These are phyloP conservation scores for Xanthoparmelia taractica DNA, from an alignment of 495 filamentous ascomycete genomes.

Conservation along the genomic window DNA sequence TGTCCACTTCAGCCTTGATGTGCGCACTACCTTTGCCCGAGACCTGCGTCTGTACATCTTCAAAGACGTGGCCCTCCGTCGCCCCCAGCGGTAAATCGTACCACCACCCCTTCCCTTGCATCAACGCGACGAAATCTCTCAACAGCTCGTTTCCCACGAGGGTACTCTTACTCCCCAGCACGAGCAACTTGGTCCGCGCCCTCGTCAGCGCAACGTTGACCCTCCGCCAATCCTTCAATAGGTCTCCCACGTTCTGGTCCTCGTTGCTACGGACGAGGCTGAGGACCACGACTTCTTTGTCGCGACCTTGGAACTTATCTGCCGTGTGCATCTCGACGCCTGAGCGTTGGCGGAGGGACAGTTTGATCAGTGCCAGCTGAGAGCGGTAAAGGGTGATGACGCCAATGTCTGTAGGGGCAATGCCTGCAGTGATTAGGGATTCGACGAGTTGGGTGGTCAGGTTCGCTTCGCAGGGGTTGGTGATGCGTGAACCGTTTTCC, in stretches of 20 bases:
- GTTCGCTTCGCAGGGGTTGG: slow-evolving; percentile 71
- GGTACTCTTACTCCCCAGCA: slow-evolving; percentile 73
- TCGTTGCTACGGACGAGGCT: slow-evolving; percentile 82
- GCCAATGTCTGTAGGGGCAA: slow-evolving; percentile 73
- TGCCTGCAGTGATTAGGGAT: slow-evolving; percentile 62
- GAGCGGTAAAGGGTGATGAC: slow-evolving; percentile 97
- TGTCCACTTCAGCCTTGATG: slow-evolving; percentile 7
- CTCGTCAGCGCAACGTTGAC: slow-evolving; percentile 95
- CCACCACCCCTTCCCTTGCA: slow-evolving; percentile 66
- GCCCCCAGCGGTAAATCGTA: slow-evolving; percentile 59
- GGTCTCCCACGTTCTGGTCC: slow-evolving; percentile 68
- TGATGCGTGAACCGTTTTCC: slow-evolving; percentile 67
- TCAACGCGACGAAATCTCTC: slow-evolving; percentile 61
- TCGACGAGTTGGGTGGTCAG: slow-evolving; percentile 73
- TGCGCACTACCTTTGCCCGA: slow-evolving; percentile 17
- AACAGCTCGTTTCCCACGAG: slow-evolving; percentile 72
- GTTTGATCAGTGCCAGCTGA: slow-evolving; percentile 62
- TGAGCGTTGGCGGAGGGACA: slow-evolving; percentile 44
- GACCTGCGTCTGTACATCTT: slow-evolving; percentile 40
- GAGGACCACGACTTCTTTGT: slow-evolving; percentile 86
- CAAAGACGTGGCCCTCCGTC: slow-evolving; percentile 60
- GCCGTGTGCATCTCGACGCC: slow-evolving; percentile 90
- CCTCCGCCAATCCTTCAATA: slow-evolving; percentile 83
- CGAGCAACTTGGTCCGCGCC: slow-evolving; percentile 80
- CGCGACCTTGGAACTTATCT: slow-evolving; percentile 90